These are phyloP conservation scores for Paratinospora sagittata DNA, from an alignment of 164 flowering plant genomes.

Conservation along the genomic window DNA sequence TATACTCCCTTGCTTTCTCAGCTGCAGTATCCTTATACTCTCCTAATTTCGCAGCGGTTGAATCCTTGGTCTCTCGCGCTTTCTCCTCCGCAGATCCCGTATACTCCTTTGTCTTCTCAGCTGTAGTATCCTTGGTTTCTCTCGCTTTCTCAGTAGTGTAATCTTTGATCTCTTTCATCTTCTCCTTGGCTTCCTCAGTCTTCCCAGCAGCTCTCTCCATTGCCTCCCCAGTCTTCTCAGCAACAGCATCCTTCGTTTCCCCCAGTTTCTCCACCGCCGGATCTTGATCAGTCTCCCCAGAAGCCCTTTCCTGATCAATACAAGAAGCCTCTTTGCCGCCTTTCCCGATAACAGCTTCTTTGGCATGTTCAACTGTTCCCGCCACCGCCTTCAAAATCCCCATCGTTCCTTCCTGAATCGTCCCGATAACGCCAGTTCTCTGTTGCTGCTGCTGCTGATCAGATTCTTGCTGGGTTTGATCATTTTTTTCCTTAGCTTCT, in stretches of 20 bases:
- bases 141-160: conserved; percentile 24
- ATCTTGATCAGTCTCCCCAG: no score
- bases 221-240: conserved; percentile 1
- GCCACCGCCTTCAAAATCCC: conserved; percentile 40
- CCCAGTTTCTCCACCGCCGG: no score
- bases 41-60: conserved; percentile 12
- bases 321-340: conserved; percentile 9
- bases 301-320: conserved; percentile 8
- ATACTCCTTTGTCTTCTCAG: conserved; percentile 13
- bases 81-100: conserved; percentile 20
- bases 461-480: neutral
- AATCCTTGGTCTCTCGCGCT: conserved; percentile 16
- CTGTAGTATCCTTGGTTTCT: conserved; percentile 22
- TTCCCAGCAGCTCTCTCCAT: conserved; percentile 20
- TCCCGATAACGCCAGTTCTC: conserved; percentile 13
- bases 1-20: conserved; percentile 24
- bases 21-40: conserved; percentile 8
- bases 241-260: neutral
- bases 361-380: conserved; percentile 48
- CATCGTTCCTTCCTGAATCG: conserved; percentile 6
- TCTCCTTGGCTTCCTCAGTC: conserved; percentile 22
- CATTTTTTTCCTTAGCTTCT: conserved; percentile 6
- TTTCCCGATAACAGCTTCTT: conserved; percentile 41
- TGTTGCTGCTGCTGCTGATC: conserved; percentile 2
- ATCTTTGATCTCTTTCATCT: conserved; percentile 20